A percentile compares a stretch with the other conserved stretches of the same genome.
phyloP scores from a whole-genome alignment of 2,329 filamentous ascomycete species.

The Hirsutella minnesotensis region DNA sequence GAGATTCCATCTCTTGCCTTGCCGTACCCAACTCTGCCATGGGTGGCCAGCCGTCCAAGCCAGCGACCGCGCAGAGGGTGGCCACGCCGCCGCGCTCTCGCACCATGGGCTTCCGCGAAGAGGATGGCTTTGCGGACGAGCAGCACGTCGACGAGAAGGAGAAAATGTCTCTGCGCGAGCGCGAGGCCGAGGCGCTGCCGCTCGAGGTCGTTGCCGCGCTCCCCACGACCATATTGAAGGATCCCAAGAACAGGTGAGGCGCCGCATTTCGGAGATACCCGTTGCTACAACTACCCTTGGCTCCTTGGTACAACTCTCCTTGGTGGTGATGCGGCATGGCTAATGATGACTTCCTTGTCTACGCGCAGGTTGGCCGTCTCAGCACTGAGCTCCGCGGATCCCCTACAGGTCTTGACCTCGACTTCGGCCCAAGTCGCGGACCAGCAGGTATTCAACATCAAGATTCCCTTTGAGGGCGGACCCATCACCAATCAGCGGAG shows the following conservation, averaged over 20 bases:
- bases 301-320: too few relatives aligned
- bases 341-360: too few relatives aligned
- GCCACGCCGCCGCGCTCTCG: constrained; percentile 31
- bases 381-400: constrained; percentile 57
- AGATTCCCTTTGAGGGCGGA: constrained; percentile 68
- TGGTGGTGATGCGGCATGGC: too few relatives aligned
- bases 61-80: constrained; percentile 25
- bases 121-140: constrained; percentile 43
- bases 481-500: constrained; percentile 78
- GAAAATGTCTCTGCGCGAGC: constrained; percentile 4
- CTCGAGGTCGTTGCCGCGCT: constrained; percentile 40
- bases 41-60: constrained; percentile 33
- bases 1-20: too few relatives aligned
- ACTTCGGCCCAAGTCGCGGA: constrained; percentile 52
- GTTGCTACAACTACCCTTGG: too few relatives aligned
- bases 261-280: neutral
- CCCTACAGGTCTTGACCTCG: constrained; percentile 53
- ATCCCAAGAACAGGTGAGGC: constrained; percentile 52
- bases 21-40: too few relatives aligned
- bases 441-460: constrained; percentile 72
- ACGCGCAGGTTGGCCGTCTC: constrained; percentile 56
- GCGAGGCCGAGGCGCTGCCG: constrained; percentile 34
- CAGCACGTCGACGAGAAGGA: constrained; percentile 18
- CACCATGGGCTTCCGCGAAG: constrained; percentile 33
- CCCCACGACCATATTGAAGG: constrained; percentile 49